phyloP scores from a whole-genome alignment of 805 yeast species.

The Zygosaccharomyces rouxii region DNA sequence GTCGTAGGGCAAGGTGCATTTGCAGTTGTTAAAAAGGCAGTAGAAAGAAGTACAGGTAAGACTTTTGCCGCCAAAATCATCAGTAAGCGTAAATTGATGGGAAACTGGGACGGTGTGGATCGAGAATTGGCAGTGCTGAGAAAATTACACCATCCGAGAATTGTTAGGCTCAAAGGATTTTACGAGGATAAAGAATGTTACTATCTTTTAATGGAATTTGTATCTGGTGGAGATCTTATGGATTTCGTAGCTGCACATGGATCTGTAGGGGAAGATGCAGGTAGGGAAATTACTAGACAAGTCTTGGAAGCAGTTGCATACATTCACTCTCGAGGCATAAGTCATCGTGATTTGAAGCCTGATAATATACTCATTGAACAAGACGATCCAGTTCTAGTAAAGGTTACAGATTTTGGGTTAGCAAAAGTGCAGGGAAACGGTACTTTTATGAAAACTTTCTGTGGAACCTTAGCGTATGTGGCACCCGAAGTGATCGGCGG shows the following conservation, averaged over 20 bases:
- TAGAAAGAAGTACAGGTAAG: slow-evolving; percentile 79
- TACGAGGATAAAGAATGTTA: slow-evolving; percentile 78
- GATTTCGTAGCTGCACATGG: slow-evolving; percentile 94
- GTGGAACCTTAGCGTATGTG: slow-evolving; percentile 94
- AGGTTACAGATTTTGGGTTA: slow-evolving; percentile 92
- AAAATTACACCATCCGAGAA: slow-evolving; percentile 75
- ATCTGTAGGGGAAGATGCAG: slow-evolving; percentile 84
- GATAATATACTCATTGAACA: slow-evolving; percentile 88
- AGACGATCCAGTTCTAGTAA: slow-evolving; percentile 87
- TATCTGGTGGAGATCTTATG: slow-evolving; percentile 96
- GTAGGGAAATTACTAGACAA: slow-evolving; percentile 80
- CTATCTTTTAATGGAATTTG: slow-evolving; percentile 91
- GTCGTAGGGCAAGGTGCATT: slow-evolving; percentile 97
- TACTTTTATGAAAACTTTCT: slow-evolving; percentile 88
- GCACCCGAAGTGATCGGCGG: slow-evolving; percentile 85
- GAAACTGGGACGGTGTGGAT: slow-evolving; percentile 74
- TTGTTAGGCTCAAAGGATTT: slow-evolving; percentile 76
- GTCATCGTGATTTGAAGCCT: slow-evolving; percentile 96
- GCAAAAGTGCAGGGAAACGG: slow-evolving; percentile 86
- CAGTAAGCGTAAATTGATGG: slow-evolving; percentile 72
- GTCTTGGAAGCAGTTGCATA: slow-evolving; percentile 78
- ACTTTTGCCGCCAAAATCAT: slow-evolving; percentile 90
- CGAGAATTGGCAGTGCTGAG: slow-evolving; percentile 80
- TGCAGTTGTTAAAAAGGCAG: slow-evolving; percentile 90
- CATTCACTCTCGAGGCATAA: slow-evolving; percentile 83